Percentiles rank a stretch among this genome's conserved stretches.
Conservation (phyloP, 768 basidiomycete species). For the Phlebiopsis gigantea region DNA sequence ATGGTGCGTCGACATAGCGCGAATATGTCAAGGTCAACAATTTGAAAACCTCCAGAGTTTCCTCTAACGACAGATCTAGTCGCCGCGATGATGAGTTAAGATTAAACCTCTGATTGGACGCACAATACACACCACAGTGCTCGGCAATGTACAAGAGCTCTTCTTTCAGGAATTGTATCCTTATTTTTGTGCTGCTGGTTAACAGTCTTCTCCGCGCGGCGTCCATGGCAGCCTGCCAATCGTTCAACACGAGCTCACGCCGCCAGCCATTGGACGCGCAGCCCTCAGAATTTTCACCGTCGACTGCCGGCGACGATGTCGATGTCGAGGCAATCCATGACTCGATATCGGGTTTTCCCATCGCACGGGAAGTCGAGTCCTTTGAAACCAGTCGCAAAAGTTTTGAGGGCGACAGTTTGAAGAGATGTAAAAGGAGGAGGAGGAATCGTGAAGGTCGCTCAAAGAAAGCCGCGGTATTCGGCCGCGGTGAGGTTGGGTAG, state of each 20-base stretch:
- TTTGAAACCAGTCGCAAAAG: constrained; percentile 7
- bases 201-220: constrained; percentile 48
- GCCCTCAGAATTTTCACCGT: constrained; percentile 10
- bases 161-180: constrained; percentile 58
- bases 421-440: neutral
- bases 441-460: neutral
- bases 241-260: constrained; percentile 43
- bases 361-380: constrained; percentile 13
- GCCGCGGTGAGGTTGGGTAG: neutral
- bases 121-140: constrained; percentile 46
- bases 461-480: neutral
- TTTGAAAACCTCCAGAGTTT: constrained; percentile 65
- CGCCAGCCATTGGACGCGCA: constrained; percentile 37
- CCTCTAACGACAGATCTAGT: constrained; percentile 54
- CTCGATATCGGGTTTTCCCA: constrained; percentile 49
- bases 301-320: constrained; percentile 8
- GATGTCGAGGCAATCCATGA: constrained; percentile 57
- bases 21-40: constrained; percentile 74
- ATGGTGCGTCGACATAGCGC: constrained; percentile 68
- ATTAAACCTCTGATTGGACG: neutral
- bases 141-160: constrained; percentile 45
- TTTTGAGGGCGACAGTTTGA: constrained; percentile 9
- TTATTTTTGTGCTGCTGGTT: constrained; percentile 45
- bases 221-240: constrained; percentile 53
- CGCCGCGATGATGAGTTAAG: neutral